Conservation (phyloP, 768 basidiomycete genomes). For the Pulveroboletus ravenelii region DNA sequence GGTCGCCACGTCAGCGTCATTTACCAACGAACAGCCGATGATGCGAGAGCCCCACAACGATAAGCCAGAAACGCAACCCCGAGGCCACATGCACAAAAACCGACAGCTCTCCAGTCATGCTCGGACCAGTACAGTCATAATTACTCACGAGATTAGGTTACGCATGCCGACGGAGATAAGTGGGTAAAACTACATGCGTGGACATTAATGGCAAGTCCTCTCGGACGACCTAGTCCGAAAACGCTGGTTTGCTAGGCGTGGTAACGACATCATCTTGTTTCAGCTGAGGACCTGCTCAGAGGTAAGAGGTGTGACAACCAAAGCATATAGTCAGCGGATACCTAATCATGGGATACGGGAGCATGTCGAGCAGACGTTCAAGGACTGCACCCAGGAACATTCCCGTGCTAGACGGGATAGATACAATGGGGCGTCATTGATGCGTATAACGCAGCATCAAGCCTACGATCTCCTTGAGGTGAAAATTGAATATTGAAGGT, state of each 20-base stretch:
- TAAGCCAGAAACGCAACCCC: background rate
- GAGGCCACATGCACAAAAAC: background rate
- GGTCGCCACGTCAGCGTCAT: background rate
- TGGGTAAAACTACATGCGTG: constrained; percentile 52
- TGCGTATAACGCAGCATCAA: constrained; percentile 51
- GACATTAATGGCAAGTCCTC: constrained; percentile 39
- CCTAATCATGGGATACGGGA: constrained; percentile 69
- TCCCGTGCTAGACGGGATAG: constrained; percentile 60
- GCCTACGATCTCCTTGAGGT: constrained; percentile 64
- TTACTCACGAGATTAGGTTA: background rate
- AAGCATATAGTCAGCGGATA: constrained; percentile 17
- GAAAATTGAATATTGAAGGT: constrained; percentile 60
- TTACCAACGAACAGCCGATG: background rate
- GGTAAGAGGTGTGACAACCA: background rate
- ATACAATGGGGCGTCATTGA: constrained; percentile 57
- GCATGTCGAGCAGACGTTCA: constrained; percentile 58
- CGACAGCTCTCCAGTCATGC: background rate
- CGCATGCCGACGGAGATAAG: constrained; percentile 32
- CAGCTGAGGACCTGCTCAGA: constrained; percentile 53
- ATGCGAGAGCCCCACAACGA: no score
- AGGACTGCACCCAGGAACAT: constrained; percentile 60
- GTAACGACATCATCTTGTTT: constrained; percentile 54
- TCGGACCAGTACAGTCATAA: background rate
- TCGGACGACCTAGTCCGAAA: constrained; percentile 35
- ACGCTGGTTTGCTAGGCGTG: constrained; percentile 24